Percentiles rank a stretch among this genome's conserved stretches.
Conservation (phyloP, 345 rosid species). For the Populus alba region DNA sequence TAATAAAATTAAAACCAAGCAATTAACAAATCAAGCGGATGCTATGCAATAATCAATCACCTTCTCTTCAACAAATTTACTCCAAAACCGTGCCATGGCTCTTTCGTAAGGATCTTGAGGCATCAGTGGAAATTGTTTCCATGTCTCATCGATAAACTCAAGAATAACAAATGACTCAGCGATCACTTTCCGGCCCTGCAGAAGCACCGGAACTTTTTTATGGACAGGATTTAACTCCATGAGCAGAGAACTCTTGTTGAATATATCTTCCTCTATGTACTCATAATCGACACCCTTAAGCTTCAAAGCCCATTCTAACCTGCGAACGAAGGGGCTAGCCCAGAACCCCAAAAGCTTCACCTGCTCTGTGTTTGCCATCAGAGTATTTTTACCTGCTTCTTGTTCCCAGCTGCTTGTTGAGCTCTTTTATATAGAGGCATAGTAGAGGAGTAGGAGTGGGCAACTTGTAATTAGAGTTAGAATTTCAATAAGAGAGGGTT, state of each 20-base stretch:
- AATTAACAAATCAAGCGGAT: not conserved
- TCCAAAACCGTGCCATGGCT: conserved; percentile 43
- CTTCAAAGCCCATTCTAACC: conserved; percentile 19
- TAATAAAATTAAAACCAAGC: not conserved
- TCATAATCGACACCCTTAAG: conserved; percentile 20
- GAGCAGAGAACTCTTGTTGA: conserved; percentile 19
- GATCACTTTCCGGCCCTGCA: conserved; percentile 14
- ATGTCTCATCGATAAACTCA: conserved; percentile 34
- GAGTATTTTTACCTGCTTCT: not conserved
- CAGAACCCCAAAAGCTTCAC: conserved; percentile 23
- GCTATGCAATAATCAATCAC: conserved; percentile 6
- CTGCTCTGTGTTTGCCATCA: not conserved
- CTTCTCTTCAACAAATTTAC: conserved; percentile 29
- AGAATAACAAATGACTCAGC: conserved; percentile 21
- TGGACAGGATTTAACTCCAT: conserved; percentile 15
- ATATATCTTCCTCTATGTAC: conserved; percentile 23
- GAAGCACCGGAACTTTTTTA: conserved; percentile 16
- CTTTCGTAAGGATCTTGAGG: conserved; percentile 39
- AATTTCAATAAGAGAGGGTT: too few relatives aligned
- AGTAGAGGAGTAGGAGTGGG: too few relatives aligned
- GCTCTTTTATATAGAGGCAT: not conserved
- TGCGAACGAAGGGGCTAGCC: conserved; percentile 14
- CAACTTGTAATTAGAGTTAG: too few relatives aligned
- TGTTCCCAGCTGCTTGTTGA: not conserved
- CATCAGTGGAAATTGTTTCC: conserved; percentile 33